phyloP scores from a whole-genome alignment of 2,329 filamentous ascomycete genomes.

The Colletotrichum sp. region DNA sequence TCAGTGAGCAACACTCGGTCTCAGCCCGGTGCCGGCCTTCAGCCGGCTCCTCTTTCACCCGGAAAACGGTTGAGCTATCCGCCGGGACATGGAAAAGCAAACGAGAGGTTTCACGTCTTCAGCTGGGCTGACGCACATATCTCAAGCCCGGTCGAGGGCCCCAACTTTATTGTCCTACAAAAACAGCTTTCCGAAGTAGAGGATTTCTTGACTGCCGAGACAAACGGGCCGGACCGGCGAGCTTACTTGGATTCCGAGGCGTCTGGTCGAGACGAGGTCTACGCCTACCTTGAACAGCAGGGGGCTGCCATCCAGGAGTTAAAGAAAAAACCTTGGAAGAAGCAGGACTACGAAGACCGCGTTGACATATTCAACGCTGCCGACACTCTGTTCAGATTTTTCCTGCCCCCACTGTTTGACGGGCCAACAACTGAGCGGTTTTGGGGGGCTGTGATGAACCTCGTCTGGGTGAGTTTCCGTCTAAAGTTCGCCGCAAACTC shows the following conservation, averaged over 20 bases:
- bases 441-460: conserved; percentile 44
- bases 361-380: conserved; percentile 46
- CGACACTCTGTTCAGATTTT: conserved; percentile 45
- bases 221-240: conserved; percentile 4
- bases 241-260: conserved; percentile 7
- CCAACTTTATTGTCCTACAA: conserved; percentile 14
- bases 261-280: conserved; percentile 31
- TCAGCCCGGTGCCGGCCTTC: neutral
- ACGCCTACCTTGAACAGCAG: conserved; percentile 23
- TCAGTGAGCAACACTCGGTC: neutral
- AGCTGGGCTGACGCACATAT: conserved; percentile 2
- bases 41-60: neutral
- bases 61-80: conserved; percentile 4
- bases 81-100: neutral
- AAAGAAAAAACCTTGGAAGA: conserved; percentile 9
- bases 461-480: conserved; percentile 31
- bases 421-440: conserved; percentile 44
- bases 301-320: neutral
- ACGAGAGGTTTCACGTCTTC: conserved; percentile 18
- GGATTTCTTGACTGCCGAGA: conserved; percentile 10
- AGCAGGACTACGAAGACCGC: conserved; percentile 35
- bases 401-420: conserved; percentile 40
- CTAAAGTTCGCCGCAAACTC: too few species aligned
- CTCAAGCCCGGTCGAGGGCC: neutral
- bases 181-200: conserved; percentile 11